Evolutionary conservation across 495 filamentous ascomycete genomes (phyloP).

Genomic region (Penicillium antarcticum): DNA sequence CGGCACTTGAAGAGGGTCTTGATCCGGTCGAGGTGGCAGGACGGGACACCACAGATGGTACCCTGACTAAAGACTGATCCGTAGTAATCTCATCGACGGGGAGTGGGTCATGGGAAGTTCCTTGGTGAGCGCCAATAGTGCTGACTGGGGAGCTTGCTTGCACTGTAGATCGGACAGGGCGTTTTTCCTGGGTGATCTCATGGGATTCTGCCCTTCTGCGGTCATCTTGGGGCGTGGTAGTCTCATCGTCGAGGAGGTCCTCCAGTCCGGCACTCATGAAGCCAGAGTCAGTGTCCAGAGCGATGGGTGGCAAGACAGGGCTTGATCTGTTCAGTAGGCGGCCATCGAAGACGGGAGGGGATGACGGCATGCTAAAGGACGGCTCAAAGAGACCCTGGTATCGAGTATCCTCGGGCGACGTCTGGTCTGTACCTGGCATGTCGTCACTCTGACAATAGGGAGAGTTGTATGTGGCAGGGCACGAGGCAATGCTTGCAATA

Average conservation of each 20-base stretch:
- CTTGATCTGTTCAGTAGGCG: constrained; percentile 63
- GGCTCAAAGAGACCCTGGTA: constrained; percentile 49
- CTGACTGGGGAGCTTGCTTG: constrained; percentile 30
- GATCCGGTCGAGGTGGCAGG: constrained; percentile 25
- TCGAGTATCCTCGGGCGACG: constrained; percentile 44
- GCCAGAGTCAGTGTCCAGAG: constrained; percentile 64
- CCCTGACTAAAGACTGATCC: constrained; percentile 18
- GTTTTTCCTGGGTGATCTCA: constrained; percentile 38
- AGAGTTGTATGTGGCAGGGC: constrained; percentile 37
- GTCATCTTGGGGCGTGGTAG: constrained; percentile 37
- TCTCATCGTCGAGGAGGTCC: constrained; percentile 53
- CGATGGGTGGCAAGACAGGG: constrained; percentile 65
- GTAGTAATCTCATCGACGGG: constrained; percentile 13
- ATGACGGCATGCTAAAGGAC: constrained; percentile 66
- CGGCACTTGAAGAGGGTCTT: constrained; percentile 37
- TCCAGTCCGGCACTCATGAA: constrained; percentile 76
- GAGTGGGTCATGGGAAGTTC: constrained; percentile 18
- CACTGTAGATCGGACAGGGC: constrained; percentile 38
- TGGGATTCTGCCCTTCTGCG: constrained; percentile 28
- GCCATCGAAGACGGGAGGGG: constrained; percentile 66
- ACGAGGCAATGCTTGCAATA: constrained; percentile 27
- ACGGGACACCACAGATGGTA: constrained; percentile 17
- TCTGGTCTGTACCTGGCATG: constrained; percentile 23
- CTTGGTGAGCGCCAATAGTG: constrained; percentile 15
- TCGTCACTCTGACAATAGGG: constrained; percentile 47